Base-by-base conservation (phyloP, 805 yeast species). In the Middelhovenomyces tepae region DNA sequence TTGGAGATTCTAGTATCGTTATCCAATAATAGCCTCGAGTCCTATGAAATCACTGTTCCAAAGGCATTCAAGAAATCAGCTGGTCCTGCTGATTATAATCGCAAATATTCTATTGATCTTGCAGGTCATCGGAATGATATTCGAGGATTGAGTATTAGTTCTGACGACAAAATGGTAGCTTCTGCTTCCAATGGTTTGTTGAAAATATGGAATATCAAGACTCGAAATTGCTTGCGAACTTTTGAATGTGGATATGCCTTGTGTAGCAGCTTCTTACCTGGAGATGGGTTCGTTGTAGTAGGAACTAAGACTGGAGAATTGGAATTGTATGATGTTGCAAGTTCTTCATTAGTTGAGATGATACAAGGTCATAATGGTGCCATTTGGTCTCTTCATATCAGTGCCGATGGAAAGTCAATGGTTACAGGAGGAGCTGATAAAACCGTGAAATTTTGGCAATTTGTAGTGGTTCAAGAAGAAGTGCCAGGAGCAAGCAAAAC, bases 351-450 rank as follows among this genome's bases (percentile, higher is more conserved):
- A 42, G 56, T 91, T 4, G 82, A 78, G 41, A 62, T 73, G 17
- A 69, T 81, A 7, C 80, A 78, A 37, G 70, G 62, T 21, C 96
- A 94, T 0, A 72, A 69, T 7, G 78, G 75, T 18, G 83, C 95
- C 1, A 72, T 91, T 31, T 91, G 96, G 96, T 78, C 94, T 1
- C 64, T 91, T 45, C 95, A 89, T 53, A 54, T 91, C 21, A 73
- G 89, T 2, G 71, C 79, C 9, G 94, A 89, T 57, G 98, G 97
- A 10, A 78, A 74, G 45, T 67, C 78, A 1, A 62, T 91, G 31
- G 76, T 87, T 0, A 82, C 96, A 2, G 98, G 96, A 7, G 89
- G 96, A 21, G 93, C 94, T 24, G 99, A 91, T 56, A 87, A 87
- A 53, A 60, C 73, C 3, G 79, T 89, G 26, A 85, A 84, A 53